phyloP scores from a whole-genome alignment of 1,284 basidiomycete species.

The Lignosus rhinocerotis region DNA sequence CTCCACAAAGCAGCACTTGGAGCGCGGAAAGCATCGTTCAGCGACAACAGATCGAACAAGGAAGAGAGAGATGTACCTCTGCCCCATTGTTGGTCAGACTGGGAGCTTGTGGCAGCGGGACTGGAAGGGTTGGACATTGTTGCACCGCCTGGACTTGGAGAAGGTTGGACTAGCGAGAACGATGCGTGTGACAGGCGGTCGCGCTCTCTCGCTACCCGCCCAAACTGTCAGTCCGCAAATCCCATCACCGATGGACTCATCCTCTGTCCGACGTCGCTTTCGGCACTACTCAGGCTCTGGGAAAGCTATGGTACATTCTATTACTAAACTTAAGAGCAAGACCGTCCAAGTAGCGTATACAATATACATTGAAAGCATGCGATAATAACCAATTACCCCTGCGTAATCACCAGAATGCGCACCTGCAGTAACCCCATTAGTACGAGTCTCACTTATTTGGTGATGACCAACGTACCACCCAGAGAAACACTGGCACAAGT shows the following conservation, averaged over 20 bases:
- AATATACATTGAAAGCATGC: constrained; percentile 19
- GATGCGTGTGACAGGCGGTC: constrained; percentile 20
- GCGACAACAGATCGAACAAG: not conserved
- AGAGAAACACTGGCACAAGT: constrained; percentile 94
- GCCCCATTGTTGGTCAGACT: constrained; percentile 27
- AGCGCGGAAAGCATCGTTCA: constrained; percentile 6
- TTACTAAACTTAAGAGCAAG: constrained; percentile 7
- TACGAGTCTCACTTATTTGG: too few relatives aligned
- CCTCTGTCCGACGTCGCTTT: constrained; percentile 2
- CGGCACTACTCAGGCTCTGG: not conserved
- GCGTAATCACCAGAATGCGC: constrained; percentile 41
- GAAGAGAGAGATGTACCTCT: constrained; percentile 23
- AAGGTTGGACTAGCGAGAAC: constrained; percentile 15
- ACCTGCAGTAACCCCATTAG: constrained; percentile 29
- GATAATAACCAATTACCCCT: constrained; percentile 2
- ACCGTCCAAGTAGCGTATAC: constrained; percentile 16
- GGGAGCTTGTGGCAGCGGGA: constrained; percentile 9
- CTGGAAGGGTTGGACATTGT: constrained; percentile 19
- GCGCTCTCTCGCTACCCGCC: constrained; percentile 20
- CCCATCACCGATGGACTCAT: not conserved
- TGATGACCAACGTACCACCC: constrained; percentile 68
- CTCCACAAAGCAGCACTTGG: constrained; percentile 79
- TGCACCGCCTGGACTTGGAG: constrained; percentile 13
- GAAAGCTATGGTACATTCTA: constrained; percentile 18
- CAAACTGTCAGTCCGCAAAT: constrained; percentile 16